phyloP scores from a whole-genome alignment of 352 stramenopile species.

The Globisporangium spiculum region DNA sequence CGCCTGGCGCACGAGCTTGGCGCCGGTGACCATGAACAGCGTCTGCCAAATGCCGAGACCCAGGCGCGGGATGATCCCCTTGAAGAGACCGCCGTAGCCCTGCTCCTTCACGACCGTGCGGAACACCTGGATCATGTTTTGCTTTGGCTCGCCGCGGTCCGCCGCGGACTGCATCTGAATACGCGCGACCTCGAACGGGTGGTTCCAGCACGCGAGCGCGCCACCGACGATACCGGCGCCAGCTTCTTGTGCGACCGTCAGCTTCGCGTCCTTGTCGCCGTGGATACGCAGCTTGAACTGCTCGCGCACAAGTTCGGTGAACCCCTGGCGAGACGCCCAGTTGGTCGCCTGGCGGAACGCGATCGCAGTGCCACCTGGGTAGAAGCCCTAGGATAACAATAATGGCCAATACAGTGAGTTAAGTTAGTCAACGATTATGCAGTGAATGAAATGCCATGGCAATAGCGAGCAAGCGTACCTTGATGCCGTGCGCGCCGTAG shows the following conservation, averaged over 20 bases:
- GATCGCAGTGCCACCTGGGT: slow-evolving; percentile 88
- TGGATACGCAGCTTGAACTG: slow-evolving; percentile 87
- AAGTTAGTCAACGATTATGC: not conserved
- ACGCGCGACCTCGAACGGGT: slow-evolving; percentile 90
- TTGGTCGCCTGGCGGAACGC: slow-evolving; percentile 91
- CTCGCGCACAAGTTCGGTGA: slow-evolving; percentile 86
- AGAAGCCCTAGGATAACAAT: slow-evolving; percentile 64
- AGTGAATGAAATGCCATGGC: not conserved
- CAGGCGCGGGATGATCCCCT: slow-evolving; percentile 87
- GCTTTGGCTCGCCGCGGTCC: slow-evolving; percentile 84
- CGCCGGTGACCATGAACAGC: slow-evolving; percentile 91
- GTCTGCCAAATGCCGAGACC: slow-evolving; percentile 89
- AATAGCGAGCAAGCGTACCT: slow-evolving; percentile 21
- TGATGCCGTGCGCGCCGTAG: slow-evolving; percentile 81
- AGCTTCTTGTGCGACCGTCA: slow-evolving; percentile 86
- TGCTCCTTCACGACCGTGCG: slow-evolving; percentile 83
- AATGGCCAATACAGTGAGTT: not conserved
- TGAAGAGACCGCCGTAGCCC: slow-evolving; percentile 83
- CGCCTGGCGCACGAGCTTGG: slow-evolving; percentile 87
- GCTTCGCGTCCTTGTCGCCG: slow-evolving; percentile 80
- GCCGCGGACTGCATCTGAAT: slow-evolving; percentile 92
- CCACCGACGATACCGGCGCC: slow-evolving; percentile 84
- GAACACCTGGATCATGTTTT: slow-evolving; percentile 91
- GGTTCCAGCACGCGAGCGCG: slow-evolving; percentile 89
- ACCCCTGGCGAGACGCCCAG: slow-evolving; percentile 89